These are phyloP conservation scores for Aspergillus costaricaensis DNA, from an alignment of 2,329 filamentous ascomycete species.

Conservation along the genomic window DNA sequence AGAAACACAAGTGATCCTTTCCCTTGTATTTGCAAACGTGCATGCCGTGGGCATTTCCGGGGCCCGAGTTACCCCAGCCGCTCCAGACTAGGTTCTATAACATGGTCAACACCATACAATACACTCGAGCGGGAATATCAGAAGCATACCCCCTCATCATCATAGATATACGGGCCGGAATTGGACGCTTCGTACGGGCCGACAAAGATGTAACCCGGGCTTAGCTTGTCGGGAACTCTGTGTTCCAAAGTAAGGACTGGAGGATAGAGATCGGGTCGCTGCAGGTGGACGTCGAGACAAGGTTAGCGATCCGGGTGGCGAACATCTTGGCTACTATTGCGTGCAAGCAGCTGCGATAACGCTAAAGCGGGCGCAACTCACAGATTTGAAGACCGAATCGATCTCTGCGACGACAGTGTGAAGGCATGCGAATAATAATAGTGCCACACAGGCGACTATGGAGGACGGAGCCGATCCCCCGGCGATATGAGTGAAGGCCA, in stretches of 20 bases:
- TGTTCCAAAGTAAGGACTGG: slow-evolving; percentile 37
- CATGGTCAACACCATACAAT: neutral
- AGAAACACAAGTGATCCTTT: slow-evolving; percentile 54
- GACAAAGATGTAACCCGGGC: slow-evolving; percentile 54
- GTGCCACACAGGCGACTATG: neutral
- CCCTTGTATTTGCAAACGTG: slow-evolving; percentile 53
- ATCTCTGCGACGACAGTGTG: slow-evolving; percentile 28
- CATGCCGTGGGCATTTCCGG: slow-evolving; percentile 51
- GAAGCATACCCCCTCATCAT: slow-evolving; percentile 48
- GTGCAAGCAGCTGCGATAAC: neutral
- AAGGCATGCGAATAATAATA: slow-evolving; percentile 4
- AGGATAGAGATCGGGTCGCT: slow-evolving; percentile 45
- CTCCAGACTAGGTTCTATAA: slow-evolving; percentile 52
- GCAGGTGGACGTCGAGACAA: slow-evolving; percentile 2
- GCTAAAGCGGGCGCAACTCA: slow-evolving; percentile 21
- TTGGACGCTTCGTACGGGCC: slow-evolving; percentile 53
- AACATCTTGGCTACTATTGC: slow-evolving; percentile 11
- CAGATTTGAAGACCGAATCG: slow-evolving; percentile 41
- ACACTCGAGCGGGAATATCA: neutral
- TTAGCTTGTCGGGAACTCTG: slow-evolving; percentile 34
- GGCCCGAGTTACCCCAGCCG: slow-evolving; percentile 52
- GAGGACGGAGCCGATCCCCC: slow-evolving; percentile 17
- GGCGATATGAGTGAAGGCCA: slow-evolving; percentile 18
- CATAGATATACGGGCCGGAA: slow-evolving; percentile 55
- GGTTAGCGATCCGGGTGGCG: slow-evolving; percentile 2